These are phyloP conservation scores for Tricholoma bakamatsutake DNA, from an alignment of 768 basidiomycete species.

Conservation along the genomic window DNA sequence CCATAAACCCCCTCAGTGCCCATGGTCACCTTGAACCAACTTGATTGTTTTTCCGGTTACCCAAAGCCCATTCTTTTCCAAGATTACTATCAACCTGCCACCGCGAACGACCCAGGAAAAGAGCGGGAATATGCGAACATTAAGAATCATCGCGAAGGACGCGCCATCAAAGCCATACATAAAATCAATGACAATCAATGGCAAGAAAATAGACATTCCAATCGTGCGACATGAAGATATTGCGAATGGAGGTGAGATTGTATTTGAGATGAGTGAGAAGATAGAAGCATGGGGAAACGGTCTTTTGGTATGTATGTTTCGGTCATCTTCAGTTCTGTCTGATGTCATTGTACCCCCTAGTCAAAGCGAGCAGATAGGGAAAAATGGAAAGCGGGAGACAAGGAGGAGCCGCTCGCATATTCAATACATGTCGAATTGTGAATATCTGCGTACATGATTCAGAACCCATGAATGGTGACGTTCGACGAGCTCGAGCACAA, in stretches of 20 bases:
- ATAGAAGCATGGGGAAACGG: slow-evolving; percentile 15
- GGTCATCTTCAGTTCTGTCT: too few species aligned
- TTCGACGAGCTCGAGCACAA: too few species aligned
- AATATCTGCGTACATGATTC: too few species aligned
- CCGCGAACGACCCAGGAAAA: slow-evolving; percentile 9
- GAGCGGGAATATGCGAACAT: slow-evolving; percentile 14
- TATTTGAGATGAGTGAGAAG: slow-evolving; percentile 19
- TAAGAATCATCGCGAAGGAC: slow-evolving; percentile 52
- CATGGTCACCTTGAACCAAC: neutral
- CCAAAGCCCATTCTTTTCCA: slow-evolving; percentile 43
- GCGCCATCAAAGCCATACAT: slow-evolving; percentile 59
- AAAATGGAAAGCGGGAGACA: too few species aligned
- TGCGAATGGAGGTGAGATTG: slow-evolving; percentile 12
- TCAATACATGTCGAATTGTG: too few species aligned
- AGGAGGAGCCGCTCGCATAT: too few species aligned
- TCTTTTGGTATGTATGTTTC: neutral
- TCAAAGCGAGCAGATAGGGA: too few species aligned
- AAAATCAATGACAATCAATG: slow-evolving; percentile 53
- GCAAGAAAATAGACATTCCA: slow-evolving; percentile 33
- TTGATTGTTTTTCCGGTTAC: neutral
- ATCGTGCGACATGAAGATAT: slow-evolving; percentile 53
- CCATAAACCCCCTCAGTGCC: neutral
- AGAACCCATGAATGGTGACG: too few species aligned
- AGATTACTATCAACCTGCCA: slow-evolving; percentile 53
- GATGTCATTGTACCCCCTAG: too few species aligned